Base-by-base conservation (phyloP, 78 protist genomes). In the Pigoraptor vietnamica region DNA sequence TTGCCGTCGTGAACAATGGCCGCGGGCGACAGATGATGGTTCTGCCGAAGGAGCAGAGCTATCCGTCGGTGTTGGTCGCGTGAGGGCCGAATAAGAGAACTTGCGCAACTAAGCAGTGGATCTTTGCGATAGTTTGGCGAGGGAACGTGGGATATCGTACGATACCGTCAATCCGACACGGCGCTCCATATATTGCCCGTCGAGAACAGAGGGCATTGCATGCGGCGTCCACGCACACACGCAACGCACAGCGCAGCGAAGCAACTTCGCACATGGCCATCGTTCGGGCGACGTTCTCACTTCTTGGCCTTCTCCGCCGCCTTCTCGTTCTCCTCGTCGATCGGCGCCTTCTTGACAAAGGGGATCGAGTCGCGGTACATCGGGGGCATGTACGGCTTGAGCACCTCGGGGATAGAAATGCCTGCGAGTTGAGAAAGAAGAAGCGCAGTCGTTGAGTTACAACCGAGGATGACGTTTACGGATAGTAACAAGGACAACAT, bases 401-500 rank as follows among this genome's bases (percentile, higher is more conserved):
- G 95, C 33, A 90, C 97, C 89, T 93, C 96, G 86, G 99, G 99
- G 37, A 98, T 92, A 88, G 33, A 37, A 90, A 98, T 86, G 39
- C 99, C 99, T 2, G 48, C 23, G 39, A 48, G 33, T 2, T 21
- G 33, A 55, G 36, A 90, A 2, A 1, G 25, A 2, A 24, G 1
- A 24, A 25, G 34, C n/a, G 40, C 1, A 79, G 14, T 1, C 23
- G 14, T 2, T 56, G 91, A 55, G 1, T 48, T 14, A 48, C 67
- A 48, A 48, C 6, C 14, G 14, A 14, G 67, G 14, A 14, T 48
- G 14, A 48, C 67, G n/a, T n/a, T 39, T 19, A 14, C 23, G 24
- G 40, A 25, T 10, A 10, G 25, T 39, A 14, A n/a, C 32, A 23
- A 10, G 89, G 24, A 35, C 56, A 32, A 40, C 14, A 82, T 24